phyloP scores from a whole-genome alignment of 768 basidiomycete species.

The Lentinus brumalis region DNA sequence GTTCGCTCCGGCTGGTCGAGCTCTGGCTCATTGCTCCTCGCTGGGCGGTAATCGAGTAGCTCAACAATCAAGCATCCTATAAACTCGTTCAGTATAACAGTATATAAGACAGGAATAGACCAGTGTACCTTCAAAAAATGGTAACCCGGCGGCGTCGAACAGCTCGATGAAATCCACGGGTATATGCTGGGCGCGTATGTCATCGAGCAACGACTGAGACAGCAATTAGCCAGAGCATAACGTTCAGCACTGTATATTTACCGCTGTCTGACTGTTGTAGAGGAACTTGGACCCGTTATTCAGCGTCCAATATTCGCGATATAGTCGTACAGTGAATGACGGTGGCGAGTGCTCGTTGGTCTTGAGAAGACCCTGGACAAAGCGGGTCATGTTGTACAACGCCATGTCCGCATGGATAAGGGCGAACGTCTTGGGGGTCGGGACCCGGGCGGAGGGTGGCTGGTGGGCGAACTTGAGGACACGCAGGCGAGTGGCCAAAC shows the following conservation, averaged over 20 bases:
- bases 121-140: conserved; percentile 77
- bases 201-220: conserved; percentile 73
- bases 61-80: conserved; percentile 87
- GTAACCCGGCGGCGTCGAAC: conserved; percentile 70
- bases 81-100: background rate
- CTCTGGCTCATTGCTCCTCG: conserved; percentile 55
- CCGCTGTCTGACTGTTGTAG: conserved; percentile 77
- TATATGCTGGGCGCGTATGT: conserved; percentile 80
- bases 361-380: conserved; percentile 60
- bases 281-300: conserved; percentile 82
- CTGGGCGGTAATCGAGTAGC: conserved; percentile 73
- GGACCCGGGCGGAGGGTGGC: background rate
- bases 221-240: conserved; percentile 1
- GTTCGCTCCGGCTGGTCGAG: conserved; percentile 62
- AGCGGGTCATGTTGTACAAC: conserved; percentile 73
- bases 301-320: conserved; percentile 80
- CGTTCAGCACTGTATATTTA: conserved; percentile 24
- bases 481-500: conserved; percentile 13
- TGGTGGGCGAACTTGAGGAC: conserved; percentile 2
- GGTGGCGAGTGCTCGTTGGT: conserved; percentile 57
- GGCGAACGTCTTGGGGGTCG: no score
- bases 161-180: conserved; percentile 84
- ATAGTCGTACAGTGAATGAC: conserved; percentile 78
- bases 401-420: conserved; percentile 47
- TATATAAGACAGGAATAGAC: no score